These are phyloP conservation scores for Melanopsichium pennsylvanicum DNA, from an alignment of 1,284 basidiomycete genomes.

Conservation along the genomic window DNA sequence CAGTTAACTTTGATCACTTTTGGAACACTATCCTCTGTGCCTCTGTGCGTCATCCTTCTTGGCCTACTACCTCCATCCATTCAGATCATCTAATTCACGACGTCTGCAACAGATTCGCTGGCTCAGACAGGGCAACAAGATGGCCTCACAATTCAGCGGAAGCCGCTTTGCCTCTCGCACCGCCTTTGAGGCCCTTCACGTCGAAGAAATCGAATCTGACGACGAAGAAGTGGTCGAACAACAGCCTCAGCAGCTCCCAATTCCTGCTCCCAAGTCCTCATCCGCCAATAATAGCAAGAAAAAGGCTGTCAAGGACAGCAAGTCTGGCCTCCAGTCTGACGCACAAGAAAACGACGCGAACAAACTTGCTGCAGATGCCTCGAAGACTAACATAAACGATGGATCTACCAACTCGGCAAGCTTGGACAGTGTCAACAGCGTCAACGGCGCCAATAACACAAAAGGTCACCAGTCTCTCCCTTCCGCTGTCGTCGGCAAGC, in stretches of 20 bases:
- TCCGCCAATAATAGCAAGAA: slow-evolving; percentile 20
- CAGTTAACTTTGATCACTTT: too few relatives aligned
- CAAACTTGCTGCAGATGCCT: neutral
- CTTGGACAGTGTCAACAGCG: slow-evolving; percentile 1
- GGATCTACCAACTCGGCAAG: slow-evolving; percentile 1
- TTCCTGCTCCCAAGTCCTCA: slow-evolving; percentile 6
- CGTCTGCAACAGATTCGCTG: too few relatives aligned
- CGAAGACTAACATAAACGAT: neutral
- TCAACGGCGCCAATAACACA: slow-evolving; percentile 1
- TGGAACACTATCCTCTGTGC: too few relatives aligned
- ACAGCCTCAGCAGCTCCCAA: slow-evolving; percentile 5
- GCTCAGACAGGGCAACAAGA: neutral
- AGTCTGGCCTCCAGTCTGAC: slow-evolving; percentile 4
- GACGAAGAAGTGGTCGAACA: slow-evolving; percentile 31
- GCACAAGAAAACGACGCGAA: neutral
- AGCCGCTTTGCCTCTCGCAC: slow-evolving; percentile 45
- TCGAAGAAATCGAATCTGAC: slow-evolving; percentile 48
- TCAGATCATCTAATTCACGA: too few relatives aligned
- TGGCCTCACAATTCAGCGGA: slow-evolving; percentile 31
- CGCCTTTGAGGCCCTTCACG: slow-evolving; percentile 47
- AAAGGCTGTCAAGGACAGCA: slow-evolving; percentile 19
- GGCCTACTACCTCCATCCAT: too few relatives aligned
- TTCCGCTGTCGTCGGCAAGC: slow-evolving; percentile 9
- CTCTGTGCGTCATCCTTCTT: neutral
- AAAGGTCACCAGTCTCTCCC: slow-evolving; percentile 11